Evolutionary conservation across 2,329 filamentous ascomycete genomes (phyloP).

Genomic region (Macroventuria anomochaeta): DNA sequence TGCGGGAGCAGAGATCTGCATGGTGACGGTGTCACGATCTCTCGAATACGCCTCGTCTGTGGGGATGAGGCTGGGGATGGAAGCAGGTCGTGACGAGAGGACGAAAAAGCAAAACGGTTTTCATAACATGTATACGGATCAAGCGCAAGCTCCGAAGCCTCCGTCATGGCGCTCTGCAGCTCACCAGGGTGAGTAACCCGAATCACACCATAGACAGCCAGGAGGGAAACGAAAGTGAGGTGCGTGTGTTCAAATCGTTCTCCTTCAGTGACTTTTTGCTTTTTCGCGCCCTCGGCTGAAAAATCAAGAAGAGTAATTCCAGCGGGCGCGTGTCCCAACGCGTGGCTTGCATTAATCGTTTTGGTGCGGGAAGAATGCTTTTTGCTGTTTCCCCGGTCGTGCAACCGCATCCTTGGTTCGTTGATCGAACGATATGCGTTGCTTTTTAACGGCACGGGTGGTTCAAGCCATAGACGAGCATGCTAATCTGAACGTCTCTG

Average conservation of each 20-base stretch:
- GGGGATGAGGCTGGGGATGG: constrained; percentile 3
- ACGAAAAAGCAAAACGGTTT: constrained; percentile 10
- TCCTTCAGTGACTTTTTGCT: constrained; percentile 2
- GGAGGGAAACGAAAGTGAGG: background rate
- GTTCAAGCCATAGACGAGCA: constrained; percentile 12
- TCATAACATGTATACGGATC: constrained; percentile 18
- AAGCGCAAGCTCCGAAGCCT: constrained; percentile 15
- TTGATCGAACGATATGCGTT: constrained; percentile 17
- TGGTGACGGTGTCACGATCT: constrained; percentile 12
- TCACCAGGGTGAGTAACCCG: background rate
- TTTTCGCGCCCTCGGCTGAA: constrained; percentile 10
- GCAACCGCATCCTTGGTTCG: constrained; percentile 16
- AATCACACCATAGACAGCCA: background rate
- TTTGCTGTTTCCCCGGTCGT: constrained; percentile 19
- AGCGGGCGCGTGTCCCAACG: constrained; percentile 15
- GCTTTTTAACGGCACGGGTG: constrained; percentile 18
- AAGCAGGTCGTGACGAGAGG: constrained; percentile 9
- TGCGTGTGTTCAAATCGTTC: background rate
- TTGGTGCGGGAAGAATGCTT: constrained; percentile 15
- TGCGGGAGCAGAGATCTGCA: constrained; percentile 8
- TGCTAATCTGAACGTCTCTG: constrained; percentile 18
- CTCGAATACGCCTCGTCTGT: constrained; percentile 8
- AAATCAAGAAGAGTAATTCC: constrained; percentile 10
- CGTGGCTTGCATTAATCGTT: constrained; percentile 7
- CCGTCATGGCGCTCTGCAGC: constrained; percentile 11